Conservation (phyloP, 2,329 filamentous ascomycete genomes). For the Myriosclerotinia scirpicola region DNA sequence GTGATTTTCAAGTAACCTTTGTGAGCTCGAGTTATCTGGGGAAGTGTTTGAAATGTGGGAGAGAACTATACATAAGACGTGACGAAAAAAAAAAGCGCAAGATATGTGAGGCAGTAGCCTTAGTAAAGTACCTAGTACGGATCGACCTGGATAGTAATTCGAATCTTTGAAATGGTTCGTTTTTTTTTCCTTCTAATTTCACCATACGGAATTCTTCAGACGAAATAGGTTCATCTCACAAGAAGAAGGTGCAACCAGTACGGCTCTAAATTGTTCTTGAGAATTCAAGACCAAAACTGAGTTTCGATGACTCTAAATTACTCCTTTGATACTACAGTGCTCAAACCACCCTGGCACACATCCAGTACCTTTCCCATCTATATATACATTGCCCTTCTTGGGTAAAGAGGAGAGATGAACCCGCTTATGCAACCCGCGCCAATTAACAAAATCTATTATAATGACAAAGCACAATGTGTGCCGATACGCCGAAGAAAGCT, state of each 20-base stretch:
- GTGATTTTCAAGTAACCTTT: not conserved
- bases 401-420: conserved; percentile 41
- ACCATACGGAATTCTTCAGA: not conserved
- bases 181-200: not conserved
- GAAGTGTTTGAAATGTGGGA: not conserved
- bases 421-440: conserved; percentile 41
- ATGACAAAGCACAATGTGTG: conserved; percentile 36
- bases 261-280: not conserved
- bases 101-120: not conserved
- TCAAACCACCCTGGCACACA: conserved; percentile 29
- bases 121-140: conserved; percentile 1
- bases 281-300: conserved; percentile 1
- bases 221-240: not conserved
- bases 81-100: not conserved
- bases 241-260: conserved; percentile 7
- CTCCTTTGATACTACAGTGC: conserved; percentile 31
- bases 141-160: not conserved
- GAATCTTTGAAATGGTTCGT: not conserved
- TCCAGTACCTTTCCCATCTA: conserved; percentile 33
- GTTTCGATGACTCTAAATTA: conserved; percentile 29
- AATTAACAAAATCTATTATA: conserved; percentile 39
- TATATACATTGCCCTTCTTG: conserved; percentile 38
- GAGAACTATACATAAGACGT: not conserved
- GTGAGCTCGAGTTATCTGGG: not conserved
- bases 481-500: conserved; percentile 36